Conservation (phyloP, 2,329 filamentous ascomycete species). For the Microsporum ferrugineum region DNA sequence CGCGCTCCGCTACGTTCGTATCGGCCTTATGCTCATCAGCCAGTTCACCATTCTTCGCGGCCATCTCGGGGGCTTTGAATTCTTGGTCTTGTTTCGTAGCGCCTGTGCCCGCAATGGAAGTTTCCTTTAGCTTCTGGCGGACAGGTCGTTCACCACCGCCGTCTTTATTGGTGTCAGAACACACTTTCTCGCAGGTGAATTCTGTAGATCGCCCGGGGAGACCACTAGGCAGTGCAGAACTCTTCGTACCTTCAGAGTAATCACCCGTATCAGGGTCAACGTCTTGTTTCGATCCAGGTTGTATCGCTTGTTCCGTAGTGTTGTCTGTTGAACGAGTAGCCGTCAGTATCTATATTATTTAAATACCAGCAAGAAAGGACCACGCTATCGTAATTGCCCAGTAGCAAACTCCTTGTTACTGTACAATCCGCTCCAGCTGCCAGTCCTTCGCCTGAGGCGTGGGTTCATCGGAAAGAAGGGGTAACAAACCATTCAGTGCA, state of each 20-base stretch:
- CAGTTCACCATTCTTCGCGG: constrained; percentile 13
- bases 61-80: background rate
- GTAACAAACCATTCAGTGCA: background rate
- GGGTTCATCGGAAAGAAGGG: background rate
- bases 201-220: background rate
- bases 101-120: constrained; percentile 40
- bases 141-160: constrained; percentile 45
- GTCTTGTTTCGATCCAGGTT: background rate
- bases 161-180: constrained; percentile 17
- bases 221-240: constrained; percentile 11
- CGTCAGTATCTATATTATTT: background rate
- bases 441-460: background rate
- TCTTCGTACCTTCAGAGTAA: constrained; percentile 16
- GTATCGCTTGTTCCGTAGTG: background rate
- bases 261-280: constrained; percentile 6
- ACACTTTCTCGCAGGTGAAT: constrained; percentile 13
- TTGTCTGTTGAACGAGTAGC: background rate
- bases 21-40: constrained; percentile 9
- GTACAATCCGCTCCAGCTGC: background rate
- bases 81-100: constrained; percentile 11
- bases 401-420: background rate
- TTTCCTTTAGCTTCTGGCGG: constrained; percentile 50
- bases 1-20: constrained; percentile 25
- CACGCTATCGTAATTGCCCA: background rate
- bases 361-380: background rate